phyloP scores from a whole-genome alignment of 768 basidiomycete genomes.

The Fomitopsis serialis region DNA sequence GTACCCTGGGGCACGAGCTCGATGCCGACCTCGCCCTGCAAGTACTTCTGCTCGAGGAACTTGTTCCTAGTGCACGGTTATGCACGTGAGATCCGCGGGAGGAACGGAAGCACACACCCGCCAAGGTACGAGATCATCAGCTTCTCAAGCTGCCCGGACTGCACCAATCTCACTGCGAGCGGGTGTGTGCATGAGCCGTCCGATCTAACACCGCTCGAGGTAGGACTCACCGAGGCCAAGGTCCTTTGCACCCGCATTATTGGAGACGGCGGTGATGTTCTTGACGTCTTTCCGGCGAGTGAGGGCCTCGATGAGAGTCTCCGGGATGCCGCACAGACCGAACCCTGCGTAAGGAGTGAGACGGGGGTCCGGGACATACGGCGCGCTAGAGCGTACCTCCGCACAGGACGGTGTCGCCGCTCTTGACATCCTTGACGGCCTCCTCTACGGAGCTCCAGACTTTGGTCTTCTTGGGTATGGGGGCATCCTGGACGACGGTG shows the following conservation, averaged over 20 bases:
- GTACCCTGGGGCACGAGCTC: slow-evolving; percentile 93
- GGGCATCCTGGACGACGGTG: slow-evolving; percentile 21
- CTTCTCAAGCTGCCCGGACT: slow-evolving; percentile 68
- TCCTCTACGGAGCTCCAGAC: slow-evolving; percentile 76
- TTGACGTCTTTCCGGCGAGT: slow-evolving; percentile 64
- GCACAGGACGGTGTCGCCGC: slow-evolving; percentile 69
- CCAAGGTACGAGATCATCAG: slow-evolving; percentile 87
- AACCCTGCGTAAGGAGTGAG: slow-evolving; percentile 49
- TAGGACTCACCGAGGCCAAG: slow-evolving; percentile 55
- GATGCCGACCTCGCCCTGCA: slow-evolving; percentile 71
- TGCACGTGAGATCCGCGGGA: not conserved
- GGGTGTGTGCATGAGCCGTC: not conserved
- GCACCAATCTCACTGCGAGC: slow-evolving; percentile 58
- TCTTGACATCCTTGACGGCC: slow-evolving; percentile 76
- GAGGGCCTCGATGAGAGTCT: slow-evolving; percentile 78
- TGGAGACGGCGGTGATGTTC: slow-evolving; percentile 75
- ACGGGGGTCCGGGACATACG: not conserved
- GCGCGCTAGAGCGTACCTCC: slow-evolving; percentile 51
- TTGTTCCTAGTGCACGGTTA: slow-evolving; percentile 53
- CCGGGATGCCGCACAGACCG: slow-evolving; percentile 85
- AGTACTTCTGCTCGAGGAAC: slow-evolving; percentile 72
- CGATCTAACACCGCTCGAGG: not conserved
- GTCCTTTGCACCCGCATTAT: slow-evolving; percentile 72
- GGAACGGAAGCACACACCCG: slow-evolving; percentile 40
- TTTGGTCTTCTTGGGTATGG: slow-evolving; percentile 40